Evolutionary conservation across 2,329 filamentous ascomycete species (phyloP), one percentile per base, ranked within the genome.

Genomic region (Colletotrichum phormii): DNA sequence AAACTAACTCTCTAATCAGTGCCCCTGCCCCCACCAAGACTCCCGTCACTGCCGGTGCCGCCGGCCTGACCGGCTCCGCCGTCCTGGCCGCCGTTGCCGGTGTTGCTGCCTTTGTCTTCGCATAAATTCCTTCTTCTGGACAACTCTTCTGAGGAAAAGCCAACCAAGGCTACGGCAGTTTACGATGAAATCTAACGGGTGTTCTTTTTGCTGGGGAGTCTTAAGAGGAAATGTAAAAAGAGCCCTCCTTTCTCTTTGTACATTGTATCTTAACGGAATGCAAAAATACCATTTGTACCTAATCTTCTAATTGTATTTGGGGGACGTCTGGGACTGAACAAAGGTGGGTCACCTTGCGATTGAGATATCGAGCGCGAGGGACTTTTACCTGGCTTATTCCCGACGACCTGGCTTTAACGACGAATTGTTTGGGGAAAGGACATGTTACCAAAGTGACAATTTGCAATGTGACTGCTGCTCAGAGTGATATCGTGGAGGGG

Each of bases 51-150:
- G 88, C 85, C 75, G 89, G 86, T 80, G 89, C 89, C 76, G 83
- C 84, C 77, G 84, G 85, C 79, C 80, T 90, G 77, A 84, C 84
- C 75, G 87, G 86, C 84, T 89, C 88, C 74, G 85, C 85, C 79
- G 74, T 86, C 79, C 82, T 89, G 79, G 89, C 89, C 80, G 88
- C 85, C 76, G 85, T 83, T 61, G 89, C 86, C 82, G 89, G 87
- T 83, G 80, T 88, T 68, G 85, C 83, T 74, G 89, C 87, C 79
- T 82, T 89, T 79, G 78, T 87, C 83, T 82, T 91, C 79, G 86
- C 86, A 81, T 90, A 90, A 88, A 80, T 81, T 61, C 74, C 77
- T 80, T 77, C 81, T 51, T 33, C 9, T 22, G 67, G 71, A 71
- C 79, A 77, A 78, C 81, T 80, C 75, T 77, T 77, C 79, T 73